Conservation (phyloP, 352 stramenopile genomes). For the Phytophthora pini region DNA sequence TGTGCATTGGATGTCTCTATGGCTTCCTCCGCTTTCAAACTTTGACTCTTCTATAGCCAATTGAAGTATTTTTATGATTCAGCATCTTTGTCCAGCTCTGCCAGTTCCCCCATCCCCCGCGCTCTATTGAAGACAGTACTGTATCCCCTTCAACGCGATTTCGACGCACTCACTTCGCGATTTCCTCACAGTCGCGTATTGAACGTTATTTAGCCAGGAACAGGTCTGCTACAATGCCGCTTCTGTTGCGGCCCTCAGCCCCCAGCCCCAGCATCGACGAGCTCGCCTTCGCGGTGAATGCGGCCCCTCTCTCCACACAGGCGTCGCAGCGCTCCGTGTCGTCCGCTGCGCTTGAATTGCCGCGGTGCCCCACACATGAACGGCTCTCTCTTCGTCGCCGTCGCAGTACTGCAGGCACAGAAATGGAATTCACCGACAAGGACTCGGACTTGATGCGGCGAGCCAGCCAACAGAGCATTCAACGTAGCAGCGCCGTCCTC, state of each 20-base stretch:
- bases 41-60: constrained; percentile 15
- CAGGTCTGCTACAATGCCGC: constrained; percentile 51
- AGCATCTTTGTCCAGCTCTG: constrained; percentile 12
- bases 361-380: constrained; percentile 46
- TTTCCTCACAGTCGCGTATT: constrained; percentile 19
- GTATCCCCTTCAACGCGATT: constrained; percentile 9
- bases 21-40: constrained; percentile 1
- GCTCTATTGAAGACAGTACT: constrained; percentile 6
- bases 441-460: constrained; percentile 14
- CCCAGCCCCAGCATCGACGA: constrained; percentile 78
- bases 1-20: constrained; percentile 2
- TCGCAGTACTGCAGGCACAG: constrained; percentile 42
- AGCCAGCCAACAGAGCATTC: constrained; percentile 25
- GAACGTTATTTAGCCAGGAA: neutral
- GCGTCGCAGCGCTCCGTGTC: constrained; percentile 24
- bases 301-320: constrained; percentile 37
- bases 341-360: constrained; percentile 27
- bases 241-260: constrained; percentile 68
- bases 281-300: constrained; percentile 57
- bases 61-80: constrained; percentile 14
- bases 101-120: constrained; percentile 7
- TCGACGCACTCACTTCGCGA: constrained; percentile 25
- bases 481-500: constrained; percentile 16
- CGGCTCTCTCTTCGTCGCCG: constrained; percentile 43
- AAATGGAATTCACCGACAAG: constrained; percentile 25